Evolutionary conservation across 306 rosid species (phyloP).

Genomic region (Oemleria cerasiformis): DNA sequence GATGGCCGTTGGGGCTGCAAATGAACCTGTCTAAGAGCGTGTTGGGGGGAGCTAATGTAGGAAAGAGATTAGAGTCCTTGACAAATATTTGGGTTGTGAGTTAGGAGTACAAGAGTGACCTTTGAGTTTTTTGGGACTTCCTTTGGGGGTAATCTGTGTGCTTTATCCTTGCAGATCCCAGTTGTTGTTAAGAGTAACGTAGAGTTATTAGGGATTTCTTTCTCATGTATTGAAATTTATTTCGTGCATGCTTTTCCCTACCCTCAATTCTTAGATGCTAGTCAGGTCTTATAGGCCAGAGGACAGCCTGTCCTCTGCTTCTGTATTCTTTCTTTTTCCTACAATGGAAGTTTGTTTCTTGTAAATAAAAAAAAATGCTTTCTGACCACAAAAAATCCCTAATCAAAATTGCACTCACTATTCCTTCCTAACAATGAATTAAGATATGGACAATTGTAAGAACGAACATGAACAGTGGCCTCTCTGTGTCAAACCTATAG

Average conservation of each 20-base stretch:
- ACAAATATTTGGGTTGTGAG: neutral
- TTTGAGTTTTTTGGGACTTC: neutral
- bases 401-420: too few relatives aligned
- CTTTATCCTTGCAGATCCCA: neutral
- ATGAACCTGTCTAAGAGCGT: neutral
- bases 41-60: neutral
- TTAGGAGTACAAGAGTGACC: neutral
- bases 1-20: neutral
- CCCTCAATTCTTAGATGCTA: neutral
- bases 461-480: too few relatives aligned
- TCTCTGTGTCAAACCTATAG: too few relatives aligned
- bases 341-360: too few relatives aligned
- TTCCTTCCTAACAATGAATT: too few relatives aligned
- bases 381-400: too few relatives aligned
- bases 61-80: neutral
- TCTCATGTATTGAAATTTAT: neutral
- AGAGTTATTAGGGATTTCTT: neutral
- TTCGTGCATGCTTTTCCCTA: neutral
- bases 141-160: neutral
- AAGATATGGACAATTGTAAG: too few relatives aligned
- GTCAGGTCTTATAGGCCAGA: neutral
- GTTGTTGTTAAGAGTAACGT: neutral
- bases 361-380: too few relatives aligned
- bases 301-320: neutral
- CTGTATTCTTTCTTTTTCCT: neutral